Base-by-base conservation (phyloP, 352 stramenopile species). In the Pythium volutum region DNA sequence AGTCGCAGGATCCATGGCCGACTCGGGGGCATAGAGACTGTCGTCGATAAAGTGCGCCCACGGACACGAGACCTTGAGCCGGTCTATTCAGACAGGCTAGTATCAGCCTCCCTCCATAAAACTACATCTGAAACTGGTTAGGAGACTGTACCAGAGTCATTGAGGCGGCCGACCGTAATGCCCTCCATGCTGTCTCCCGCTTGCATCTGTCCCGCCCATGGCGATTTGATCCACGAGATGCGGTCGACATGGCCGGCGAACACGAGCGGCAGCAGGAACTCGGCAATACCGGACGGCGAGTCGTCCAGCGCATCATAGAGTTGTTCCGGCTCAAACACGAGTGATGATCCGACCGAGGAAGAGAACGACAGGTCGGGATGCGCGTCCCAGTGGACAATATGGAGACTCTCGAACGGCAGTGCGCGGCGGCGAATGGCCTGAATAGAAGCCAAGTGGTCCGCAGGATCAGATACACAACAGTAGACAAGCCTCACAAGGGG, bases 341-440 rank as follows among this genome's bases (percentile, higher is more conserved):
- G 63, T 10, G 53, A 45, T 0, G 84, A 72, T 23, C 77, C 66
- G 8, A 77, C 36, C 7, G 65, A 39, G 9, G 62, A 29, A 1
- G 83, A 73, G 63, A 97, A 93, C 26, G 82, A 91, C 41, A 97
- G 70, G 54, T 97, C 88, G 1, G 88, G 86, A 48, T 97, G 88
- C 2, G 88, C 87, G 57, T 97, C 88, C 9, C 92, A 78, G 51
- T 97, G 88, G 23, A 97, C 55, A 48, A 95, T 70, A 20, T 87
- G 77, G 16, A 93, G 69, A 43, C 64, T 62, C 4, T 62, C 47
- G 65, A 95, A 93, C 1, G 88, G 82, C 53, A 97, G 66, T 2
- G 34, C 50, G 23, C 81, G 82, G 38, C 74, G 74, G 12, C 88
- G 81, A 33, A 97, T 91, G 31, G 87, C 83, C 76, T 94, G 34